Evolutionary conservation across 805 yeast species (phyloP).

Genomic region (Naumovozyma castellii): DNA sequence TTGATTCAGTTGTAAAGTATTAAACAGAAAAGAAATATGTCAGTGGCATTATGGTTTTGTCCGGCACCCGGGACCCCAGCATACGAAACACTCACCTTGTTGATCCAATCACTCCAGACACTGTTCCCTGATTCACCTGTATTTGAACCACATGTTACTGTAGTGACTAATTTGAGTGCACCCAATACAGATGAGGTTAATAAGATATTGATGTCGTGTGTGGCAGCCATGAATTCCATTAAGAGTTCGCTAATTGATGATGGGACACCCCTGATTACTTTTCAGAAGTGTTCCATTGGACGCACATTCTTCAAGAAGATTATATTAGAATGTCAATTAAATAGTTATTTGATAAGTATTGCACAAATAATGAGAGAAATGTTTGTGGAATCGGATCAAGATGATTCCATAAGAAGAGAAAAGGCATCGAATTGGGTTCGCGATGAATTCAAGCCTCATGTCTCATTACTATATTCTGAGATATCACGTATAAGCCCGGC

Average conservation of each 20-base stretch:
- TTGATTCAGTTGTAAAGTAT: too few relatives aligned
- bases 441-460: conserved; percentile 58
- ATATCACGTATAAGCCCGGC: conserved; percentile 60
- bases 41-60: conserved; percentile 66
- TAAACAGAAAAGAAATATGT: conserved; percentile 26
- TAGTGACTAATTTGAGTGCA: conserved; percentile 51
- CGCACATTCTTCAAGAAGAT: conserved; percentile 24
- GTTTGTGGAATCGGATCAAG: conserved; percentile 33
- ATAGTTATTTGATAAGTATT: conserved; percentile 29
- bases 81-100: conserved; percentile 46
- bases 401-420: conserved; percentile 30
- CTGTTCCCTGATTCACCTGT: conserved; percentile 62
- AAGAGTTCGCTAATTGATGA: conserved; percentile 8
- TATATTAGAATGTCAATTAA: conserved; percentile 19
- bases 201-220: conserved; percentile 42
- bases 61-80: conserved; percentile 49
- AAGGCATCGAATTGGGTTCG: conserved; percentile 47
- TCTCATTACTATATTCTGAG: conserved; percentile 60
- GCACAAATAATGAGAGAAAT: conserved; percentile 44
- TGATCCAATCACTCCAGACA: conserved; percentile 57
- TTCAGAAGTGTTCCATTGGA: conserved; percentile 20
- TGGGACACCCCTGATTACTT: conserved; percentile 12
- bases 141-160: conserved; percentile 71
- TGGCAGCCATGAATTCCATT: conserved; percentile 45
- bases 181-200: conserved; percentile 47